Evolutionary conservation across 805 yeast genomes (phyloP).

Genomic region (Pichia phayaonensis): DNA sequence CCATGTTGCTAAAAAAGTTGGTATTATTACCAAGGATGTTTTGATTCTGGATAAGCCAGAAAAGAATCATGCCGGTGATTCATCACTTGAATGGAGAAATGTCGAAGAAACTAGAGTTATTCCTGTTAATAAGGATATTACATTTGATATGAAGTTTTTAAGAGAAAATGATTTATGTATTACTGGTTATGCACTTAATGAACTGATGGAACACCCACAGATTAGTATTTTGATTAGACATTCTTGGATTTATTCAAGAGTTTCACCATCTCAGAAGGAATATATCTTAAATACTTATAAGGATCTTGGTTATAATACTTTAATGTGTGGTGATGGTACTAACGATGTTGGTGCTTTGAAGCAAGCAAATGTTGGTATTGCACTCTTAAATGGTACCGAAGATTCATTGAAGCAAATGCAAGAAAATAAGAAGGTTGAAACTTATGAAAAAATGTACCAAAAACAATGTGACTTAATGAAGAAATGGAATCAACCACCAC

Average conservation of each 20-base stretch:
- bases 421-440: conserved; percentile 66
- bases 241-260: conserved; percentile 97
- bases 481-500: conserved; percentile 77
- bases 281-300: conserved; percentile 77
- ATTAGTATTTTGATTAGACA: conserved; percentile 69
- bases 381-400: conserved; percentile 94
- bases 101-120: conserved; percentile 67
- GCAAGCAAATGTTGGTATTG: conserved; percentile 97
- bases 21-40: conserved; percentile 74
- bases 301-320: conserved; percentile 81
- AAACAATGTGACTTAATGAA: conserved; percentile 76
- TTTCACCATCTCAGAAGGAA: conserved; percentile 94
- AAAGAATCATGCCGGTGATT: conserved; percentile 39
- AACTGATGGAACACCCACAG: conserved; percentile 60
- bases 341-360: conserved; percentile 98
- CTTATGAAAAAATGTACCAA: conserved; percentile 59
- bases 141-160: conserved; percentile 50
- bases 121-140: conserved; percentile 55
- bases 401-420: conserved; percentile 85
- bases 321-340: conserved; percentile 99
- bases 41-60: conserved; percentile 83
- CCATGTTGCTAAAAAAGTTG: conserved; percentile 93
- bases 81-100: conserved; percentile 74
- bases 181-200: conserved; percentile 82
- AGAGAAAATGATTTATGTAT: conserved; percentile 76